A percentile compares a stretch with the other conserved stretches of the same genome.
Conservation (phyloP, 805 yeast genomes). For the Candida nonsorbophila region DNA sequence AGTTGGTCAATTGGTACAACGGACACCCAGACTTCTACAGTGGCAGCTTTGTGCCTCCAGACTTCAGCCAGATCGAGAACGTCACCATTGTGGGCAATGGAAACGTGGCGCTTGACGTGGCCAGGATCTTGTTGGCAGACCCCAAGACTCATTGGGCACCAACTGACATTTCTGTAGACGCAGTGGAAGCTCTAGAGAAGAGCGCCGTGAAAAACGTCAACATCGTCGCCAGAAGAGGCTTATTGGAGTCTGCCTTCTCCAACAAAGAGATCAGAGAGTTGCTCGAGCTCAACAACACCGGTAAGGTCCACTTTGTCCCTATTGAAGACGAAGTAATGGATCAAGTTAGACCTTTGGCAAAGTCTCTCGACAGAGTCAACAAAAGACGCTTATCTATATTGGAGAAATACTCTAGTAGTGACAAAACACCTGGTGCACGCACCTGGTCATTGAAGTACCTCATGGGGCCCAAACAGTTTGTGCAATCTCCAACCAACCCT, state of each 20-base stretch:
- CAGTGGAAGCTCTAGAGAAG: constrained; percentile 46
- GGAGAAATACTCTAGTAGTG: constrained; percentile 37
- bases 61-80: constrained; percentile 52
- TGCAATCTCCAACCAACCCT: constrained; percentile 28
- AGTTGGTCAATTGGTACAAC: constrained; percentile 95
- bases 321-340: constrained; percentile 27
- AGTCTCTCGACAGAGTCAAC: constrained; percentile 43
- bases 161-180: constrained; percentile 70
- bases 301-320: constrained; percentile 40
- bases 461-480: constrained; percentile 55
- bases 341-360: constrained; percentile 16
- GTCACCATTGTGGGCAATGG: constrained; percentile 94
- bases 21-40: constrained; percentile 64
- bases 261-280: constrained; percentile 89
- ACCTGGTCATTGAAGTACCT: constrained; percentile 70
- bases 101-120: constrained; percentile 90
- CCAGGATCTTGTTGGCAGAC: constrained; percentile 65
- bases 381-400: constrained; percentile 65
- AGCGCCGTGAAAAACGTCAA: constrained; percentile 60
- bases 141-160: constrained; percentile 50
- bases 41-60: constrained; percentile 35
- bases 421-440: constrained; percentile 11
- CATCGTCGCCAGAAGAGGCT: constrained; percentile 82
- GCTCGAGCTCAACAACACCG: constrained; percentile 49
- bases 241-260: constrained; percentile 81